Conservation (phyloP, 441 rosid genomes). For the Adansonia rubrostipa region DNA sequence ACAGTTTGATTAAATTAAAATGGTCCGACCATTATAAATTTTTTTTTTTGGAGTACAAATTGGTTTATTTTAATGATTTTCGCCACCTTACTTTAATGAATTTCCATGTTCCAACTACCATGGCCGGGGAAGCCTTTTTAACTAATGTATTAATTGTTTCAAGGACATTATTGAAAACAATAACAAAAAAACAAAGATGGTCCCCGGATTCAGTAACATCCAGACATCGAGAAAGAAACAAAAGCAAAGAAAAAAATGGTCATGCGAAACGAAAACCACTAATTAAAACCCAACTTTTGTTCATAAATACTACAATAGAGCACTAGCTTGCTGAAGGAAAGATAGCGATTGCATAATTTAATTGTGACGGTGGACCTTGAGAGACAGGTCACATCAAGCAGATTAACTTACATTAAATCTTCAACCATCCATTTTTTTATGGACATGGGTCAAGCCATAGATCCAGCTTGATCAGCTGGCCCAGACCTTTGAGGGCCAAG, state of each 20-base stretch:
- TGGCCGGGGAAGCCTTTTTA: neutral
- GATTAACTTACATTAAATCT: neutral
- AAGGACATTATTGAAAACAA: neutral
- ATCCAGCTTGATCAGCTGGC: too few relatives aligned
- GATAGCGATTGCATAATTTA: slow-evolving; percentile 8
- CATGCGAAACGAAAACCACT: neutral
- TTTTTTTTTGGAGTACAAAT: neutral
- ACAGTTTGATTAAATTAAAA: too few relatives aligned
- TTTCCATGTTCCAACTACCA: too few relatives aligned
- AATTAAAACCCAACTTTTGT: neutral
- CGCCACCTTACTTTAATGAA: neutral
- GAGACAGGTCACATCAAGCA: neutral
- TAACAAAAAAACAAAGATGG: neutral
- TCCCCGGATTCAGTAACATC: neutral
- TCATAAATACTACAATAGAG: neutral
- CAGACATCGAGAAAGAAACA: neutral
- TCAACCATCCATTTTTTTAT: neutral
- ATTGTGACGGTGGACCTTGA: neutral
- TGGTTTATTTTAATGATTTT: neutral
- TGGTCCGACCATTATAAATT: too few relatives aligned
- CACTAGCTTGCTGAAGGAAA: neutral
- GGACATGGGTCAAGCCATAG: neutral
- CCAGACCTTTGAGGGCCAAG: neutral
- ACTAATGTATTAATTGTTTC: neutral
- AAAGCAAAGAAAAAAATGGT: neutral